Evolutionary conservation across 2,329 filamentous ascomycete species (phyloP).

Genomic region (Basipetospora chlamydospora): DNA sequence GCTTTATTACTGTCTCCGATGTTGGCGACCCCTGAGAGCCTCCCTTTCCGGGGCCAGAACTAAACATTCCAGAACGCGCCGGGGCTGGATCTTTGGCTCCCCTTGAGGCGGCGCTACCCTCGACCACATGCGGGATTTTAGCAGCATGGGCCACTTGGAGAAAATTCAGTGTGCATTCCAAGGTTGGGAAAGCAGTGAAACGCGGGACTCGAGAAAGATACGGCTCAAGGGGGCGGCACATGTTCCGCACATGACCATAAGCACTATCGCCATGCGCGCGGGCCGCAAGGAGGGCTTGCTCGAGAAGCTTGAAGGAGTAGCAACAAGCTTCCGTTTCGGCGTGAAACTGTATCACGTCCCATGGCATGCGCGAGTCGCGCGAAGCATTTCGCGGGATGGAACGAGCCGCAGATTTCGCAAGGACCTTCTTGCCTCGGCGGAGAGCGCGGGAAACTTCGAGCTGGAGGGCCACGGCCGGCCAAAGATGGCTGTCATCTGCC

Average conservation of each 20-base stretch:
- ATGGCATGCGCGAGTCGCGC: slow-evolving; percentile 18
- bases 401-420: not conserved
- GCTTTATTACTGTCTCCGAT: no score
- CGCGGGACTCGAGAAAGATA: slow-evolving; percentile 5
- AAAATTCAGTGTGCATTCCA: slow-evolving; percentile 5
- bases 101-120: no score
- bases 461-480: slow-evolving; percentile 7
- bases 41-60: no score
- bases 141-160: no score
- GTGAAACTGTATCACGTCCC: slow-evolving; percentile 46
- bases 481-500: not conserved
- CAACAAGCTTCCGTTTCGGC: slow-evolving; percentile 43
- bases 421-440: slow-evolving; percentile 14
- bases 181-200: slow-evolving; percentile 6
- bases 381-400: not conserved
- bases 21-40: no score
- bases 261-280: not conserved
- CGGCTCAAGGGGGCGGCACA: slow-evolving; percentile 1
- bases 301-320: slow-evolving; percentile 23
- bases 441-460: slow-evolving; percentile 8
- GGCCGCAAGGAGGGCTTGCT: slow-evolving; percentile 18
- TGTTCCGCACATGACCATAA: not conserved
- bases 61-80: no score
- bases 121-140: no score
- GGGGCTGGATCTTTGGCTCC: not conserved